Percentiles rank a stretch among this genome's conserved stretches.
Evolutionary conservation across 2,329 filamentous ascomycete genomes (phyloP).

Genomic region (Fusarium fracticaudum): DNA sequence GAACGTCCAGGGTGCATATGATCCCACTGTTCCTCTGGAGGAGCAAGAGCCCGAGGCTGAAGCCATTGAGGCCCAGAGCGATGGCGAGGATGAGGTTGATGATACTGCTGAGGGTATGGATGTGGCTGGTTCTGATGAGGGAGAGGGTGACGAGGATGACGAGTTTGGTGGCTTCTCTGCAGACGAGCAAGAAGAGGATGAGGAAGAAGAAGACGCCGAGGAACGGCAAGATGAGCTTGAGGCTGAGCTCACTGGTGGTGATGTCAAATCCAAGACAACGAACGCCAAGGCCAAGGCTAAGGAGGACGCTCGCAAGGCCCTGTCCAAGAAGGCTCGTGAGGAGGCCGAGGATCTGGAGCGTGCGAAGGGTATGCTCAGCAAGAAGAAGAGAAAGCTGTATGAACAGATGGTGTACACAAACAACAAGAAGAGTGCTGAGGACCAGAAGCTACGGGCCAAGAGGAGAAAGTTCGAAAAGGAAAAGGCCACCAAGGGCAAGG

Average conservation of each 20-base stretch:
- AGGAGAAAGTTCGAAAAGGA: constrained; percentile 86
- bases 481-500: constrained; percentile 59
- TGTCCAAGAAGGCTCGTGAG: constrained; percentile 74
- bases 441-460: constrained; percentile 87
- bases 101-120: constrained; percentile 61
- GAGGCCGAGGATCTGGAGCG: constrained; percentile 91
- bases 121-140: constrained; percentile 58
- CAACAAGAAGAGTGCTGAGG: constrained; percentile 90
- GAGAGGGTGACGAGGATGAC: constrained; percentile 58
- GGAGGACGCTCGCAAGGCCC: constrained; percentile 75
- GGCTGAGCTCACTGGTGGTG: constrained; percentile 83
- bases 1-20: constrained; percentile 85
- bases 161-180: constrained; percentile 61
- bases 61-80: constrained; percentile 75
- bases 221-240: constrained; percentile 91
- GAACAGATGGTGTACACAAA: constrained; percentile 98
- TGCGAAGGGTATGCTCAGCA: constrained; percentile 97
- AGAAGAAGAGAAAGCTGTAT: constrained; percentile 96
- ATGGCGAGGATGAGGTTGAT: constrained; percentile 57
- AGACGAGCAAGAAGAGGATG: constrained; percentile 56
- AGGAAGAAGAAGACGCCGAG: constrained; percentile 70
- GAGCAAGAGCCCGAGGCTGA: constrained; percentile 91
- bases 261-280: constrained; percentile 59
- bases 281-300: constrained; percentile 68
- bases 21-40: constrained; percentile 85